Evolutionary conservation across 2,329 filamentous ascomycete genomes (phyloP), one percentile per base, ranked within the genome.

Genomic region (Venturia nashicola): DNA sequence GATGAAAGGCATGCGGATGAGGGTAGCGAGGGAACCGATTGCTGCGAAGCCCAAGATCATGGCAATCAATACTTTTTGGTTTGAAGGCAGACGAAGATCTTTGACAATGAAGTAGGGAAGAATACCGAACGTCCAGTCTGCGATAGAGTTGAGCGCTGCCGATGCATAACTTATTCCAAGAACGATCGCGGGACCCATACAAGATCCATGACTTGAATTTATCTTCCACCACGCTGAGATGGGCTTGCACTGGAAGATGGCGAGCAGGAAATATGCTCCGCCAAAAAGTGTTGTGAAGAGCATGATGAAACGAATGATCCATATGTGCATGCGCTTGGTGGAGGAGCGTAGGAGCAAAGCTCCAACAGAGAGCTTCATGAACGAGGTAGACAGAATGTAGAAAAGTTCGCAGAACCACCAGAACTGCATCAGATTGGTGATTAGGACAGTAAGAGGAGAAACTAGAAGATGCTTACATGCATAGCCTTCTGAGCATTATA

Each of bases 1-100:
- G 20, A 78, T 73, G 67, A 77, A 79, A 6, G 75, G 73, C 39
- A 79, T 74, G 18, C 77, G 75, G 23, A 78, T 73, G 55, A 79
- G 73, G 5, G 76, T 78, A 14, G 77, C 77, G 18, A 75, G 68
- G 64, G 64, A 66, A 16, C 44, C 65, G n/a, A 55, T 63, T 34
- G 43, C 67, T 1, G 72, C 72, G 39, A 74, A 70, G 18, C 68
- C 68, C 39, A 74, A 70, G 20, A 75, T 66, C 5, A 67, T 64
- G 65, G 68, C 69, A 3, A 74, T 69, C 9, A 69, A 70, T 62
- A 66, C 67, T 64, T 73, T 74, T 43, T 69, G 69, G 20, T 64
- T 67, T 16, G 62, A 46, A 11, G 67, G 67, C 65, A 71, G 70
- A 11, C 72, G 68, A 5, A 74, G 66, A 32, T 69, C 69, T 59